A percentile compares a stretch with the other conserved stretches of the same genome.
These are phyloP conservation scores for Aspergillus flavus DNA, from an alignment of 2,329 filamentous ascomycete species.

Conservation along the genomic window DNA sequence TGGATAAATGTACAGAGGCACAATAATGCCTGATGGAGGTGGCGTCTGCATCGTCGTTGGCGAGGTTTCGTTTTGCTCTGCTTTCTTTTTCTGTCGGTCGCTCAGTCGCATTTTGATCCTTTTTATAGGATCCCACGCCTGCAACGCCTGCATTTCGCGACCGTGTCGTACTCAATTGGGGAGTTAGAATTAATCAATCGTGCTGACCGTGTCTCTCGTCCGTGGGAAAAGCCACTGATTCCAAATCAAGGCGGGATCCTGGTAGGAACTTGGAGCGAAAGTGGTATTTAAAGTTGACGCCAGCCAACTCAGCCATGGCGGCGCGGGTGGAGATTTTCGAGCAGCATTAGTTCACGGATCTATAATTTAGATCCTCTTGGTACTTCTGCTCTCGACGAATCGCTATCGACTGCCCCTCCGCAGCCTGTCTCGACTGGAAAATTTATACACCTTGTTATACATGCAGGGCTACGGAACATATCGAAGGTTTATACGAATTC, in stretches of 20 bases:
- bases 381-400: background rate
- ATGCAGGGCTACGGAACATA: background rate
- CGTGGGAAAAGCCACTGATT: too few species aligned
- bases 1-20: conserved; percentile 23
- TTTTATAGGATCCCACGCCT: background rate
- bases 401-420: background rate
- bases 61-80: background rate
- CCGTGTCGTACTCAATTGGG: background rate
- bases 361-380: background rate
- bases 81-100: background rate
- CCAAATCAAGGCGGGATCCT: background rate
- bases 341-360: conserved; percentile 1
- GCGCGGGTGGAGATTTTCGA: background rate
- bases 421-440: background rate
- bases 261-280: background rate
- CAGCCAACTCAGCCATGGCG: background rate
- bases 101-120: background rate
- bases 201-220: background rate
- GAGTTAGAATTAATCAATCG: background rate
- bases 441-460: background rate
- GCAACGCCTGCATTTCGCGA: background rate
- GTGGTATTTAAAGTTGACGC: conserved; percentile 1
- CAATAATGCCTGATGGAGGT: conserved; percentile 14
- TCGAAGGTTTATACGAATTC: background rate
- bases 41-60: background rate